Evolutionary conservation across 495 filamentous ascomycete genomes (phyloP).

Genomic region (Xylaria palmicola): DNA sequence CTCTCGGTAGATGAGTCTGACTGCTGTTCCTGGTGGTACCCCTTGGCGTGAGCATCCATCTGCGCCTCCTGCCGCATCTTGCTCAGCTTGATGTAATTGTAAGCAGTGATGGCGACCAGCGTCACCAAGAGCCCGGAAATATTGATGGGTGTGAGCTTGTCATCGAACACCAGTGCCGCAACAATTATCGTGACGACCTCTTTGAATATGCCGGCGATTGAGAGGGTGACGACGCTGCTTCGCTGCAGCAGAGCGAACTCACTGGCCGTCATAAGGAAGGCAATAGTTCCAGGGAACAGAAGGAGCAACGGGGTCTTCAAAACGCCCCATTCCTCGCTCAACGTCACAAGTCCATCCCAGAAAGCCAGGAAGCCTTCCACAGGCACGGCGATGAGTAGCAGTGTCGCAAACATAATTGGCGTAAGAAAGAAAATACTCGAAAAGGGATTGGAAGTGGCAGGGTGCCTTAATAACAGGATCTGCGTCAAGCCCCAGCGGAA

Average conservation of each 20-base stretch:
- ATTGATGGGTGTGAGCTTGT: conserved; percentile 86
- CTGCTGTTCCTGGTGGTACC: conserved; percentile 25
- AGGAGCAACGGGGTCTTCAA: conserved; percentile 60
- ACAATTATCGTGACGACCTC: conserved; percentile 95
- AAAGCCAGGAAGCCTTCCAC: conserved; percentile 78
- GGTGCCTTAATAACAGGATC: conserved; percentile 90
- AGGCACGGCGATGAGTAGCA: conserved; percentile 77
- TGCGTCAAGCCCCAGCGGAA: conserved; percentile 98
- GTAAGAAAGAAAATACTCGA: conserved; percentile 95
- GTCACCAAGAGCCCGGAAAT: conserved; percentile 85
- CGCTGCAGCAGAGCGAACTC: conserved; percentile 96
- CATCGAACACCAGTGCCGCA: conserved; percentile 84
- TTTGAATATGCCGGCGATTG: conserved; percentile 98
- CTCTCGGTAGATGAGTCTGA: conserved; percentile 27
- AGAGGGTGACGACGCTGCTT: conserved; percentile 92
- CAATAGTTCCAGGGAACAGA: conserved; percentile 85
- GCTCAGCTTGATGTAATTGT: conserved; percentile 91
- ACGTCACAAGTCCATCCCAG: conserved; percentile 55
- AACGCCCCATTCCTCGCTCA: conserved; percentile 66
- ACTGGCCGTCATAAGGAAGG: conserved; percentile 93
- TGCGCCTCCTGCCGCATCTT: conserved; percentile 79
- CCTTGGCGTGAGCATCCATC: conserved; percentile 39
- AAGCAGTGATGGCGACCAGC: conserved; percentile 77
- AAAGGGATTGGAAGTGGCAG: conserved; percentile 95
- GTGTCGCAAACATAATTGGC: conserved; percentile 88